These are phyloP conservation scores for Tuber indicum DNA, from an alignment of 495 filamentous ascomycete species.

Conservation along the genomic window DNA sequence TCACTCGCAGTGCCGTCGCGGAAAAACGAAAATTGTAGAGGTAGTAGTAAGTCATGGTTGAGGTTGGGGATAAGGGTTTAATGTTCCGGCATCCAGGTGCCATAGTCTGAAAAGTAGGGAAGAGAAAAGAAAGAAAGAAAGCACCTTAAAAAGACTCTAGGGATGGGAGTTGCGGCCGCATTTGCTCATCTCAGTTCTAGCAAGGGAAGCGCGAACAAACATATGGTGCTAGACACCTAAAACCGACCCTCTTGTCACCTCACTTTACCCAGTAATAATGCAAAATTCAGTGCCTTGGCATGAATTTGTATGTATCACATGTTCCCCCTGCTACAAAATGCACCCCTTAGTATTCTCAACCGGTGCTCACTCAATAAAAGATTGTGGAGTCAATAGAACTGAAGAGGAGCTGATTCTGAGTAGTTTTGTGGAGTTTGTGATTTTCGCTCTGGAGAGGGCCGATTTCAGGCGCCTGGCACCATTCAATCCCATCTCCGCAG, in stretches of 20 bases:
- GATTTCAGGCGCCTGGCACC: too few relatives aligned
- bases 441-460: too few relatives aligned
- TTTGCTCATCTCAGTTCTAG: background rate
- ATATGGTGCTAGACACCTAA: background rate
- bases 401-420: too few relatives aligned
- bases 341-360: too few relatives aligned
- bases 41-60: background rate
- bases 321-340: too few relatives aligned
- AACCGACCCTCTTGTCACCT: too few relatives aligned
- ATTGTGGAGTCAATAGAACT: too few relatives aligned
- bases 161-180: background rate
- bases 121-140: background rate
- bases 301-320: too few relatives aligned
- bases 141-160: background rate
- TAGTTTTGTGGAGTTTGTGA: too few relatives aligned
- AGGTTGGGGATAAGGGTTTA: background rate
- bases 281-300: too few relatives aligned
- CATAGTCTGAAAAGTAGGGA: background rate
- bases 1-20: background rate
- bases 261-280: too few relatives aligned
- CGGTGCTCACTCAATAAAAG: too few relatives aligned
- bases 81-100: background rate
- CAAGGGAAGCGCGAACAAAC: background rate
- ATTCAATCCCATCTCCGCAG: background rate
- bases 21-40: background rate